Evolutionary conservation across 768 basidiomycete genomes (phyloP).

Genomic region (Hypsizygus marmoreus): DNA sequence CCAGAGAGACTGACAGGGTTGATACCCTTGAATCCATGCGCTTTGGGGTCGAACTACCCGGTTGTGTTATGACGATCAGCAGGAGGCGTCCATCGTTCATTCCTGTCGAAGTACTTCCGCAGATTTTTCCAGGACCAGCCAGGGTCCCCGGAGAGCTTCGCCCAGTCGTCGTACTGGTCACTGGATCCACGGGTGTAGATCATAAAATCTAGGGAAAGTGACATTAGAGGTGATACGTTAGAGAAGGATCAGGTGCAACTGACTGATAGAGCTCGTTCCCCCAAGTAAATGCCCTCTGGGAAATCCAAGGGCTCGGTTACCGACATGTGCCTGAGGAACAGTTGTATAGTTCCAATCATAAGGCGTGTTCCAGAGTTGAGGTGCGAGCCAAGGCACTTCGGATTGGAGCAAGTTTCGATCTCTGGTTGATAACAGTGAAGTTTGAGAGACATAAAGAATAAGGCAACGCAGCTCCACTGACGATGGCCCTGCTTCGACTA

Average conservation of each 20-base stretch:
- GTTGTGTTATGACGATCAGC: constrained; percentile 32
- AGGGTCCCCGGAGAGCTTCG: background rate
- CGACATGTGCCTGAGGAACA: constrained; percentile 19
- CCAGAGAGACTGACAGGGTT: constrained; percentile 26
- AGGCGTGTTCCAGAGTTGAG: constrained; percentile 13
- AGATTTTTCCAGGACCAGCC: constrained; percentile 23
- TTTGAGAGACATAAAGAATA: too few relatives aligned
- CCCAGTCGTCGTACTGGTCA: constrained; percentile 10
- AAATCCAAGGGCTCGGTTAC: constrained; percentile 1
- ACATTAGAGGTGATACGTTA: background rate
- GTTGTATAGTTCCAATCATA: constrained; percentile 23
- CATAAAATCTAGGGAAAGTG: constrained; percentile 7
- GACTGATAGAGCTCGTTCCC: constrained; percentile 18
- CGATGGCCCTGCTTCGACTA: too few relatives aligned
- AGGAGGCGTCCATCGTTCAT: constrained; percentile 28
- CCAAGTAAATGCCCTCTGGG: constrained; percentile 15
- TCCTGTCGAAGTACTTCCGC: constrained; percentile 28
- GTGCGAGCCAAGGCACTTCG: constrained; percentile 8
- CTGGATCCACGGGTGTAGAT: constrained; percentile 5
- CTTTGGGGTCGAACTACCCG: constrained; percentile 31
- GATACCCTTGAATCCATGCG: constrained; percentile 28
- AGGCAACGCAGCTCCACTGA: too few relatives aligned
- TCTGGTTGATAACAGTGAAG: too few relatives aligned
- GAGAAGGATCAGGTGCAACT: background rate
- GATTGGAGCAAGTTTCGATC: constrained; percentile 13